Base-by-base conservation (phyloP, 2,329 filamentous ascomycete genomes). In the Hypocreales sp. region DNA sequence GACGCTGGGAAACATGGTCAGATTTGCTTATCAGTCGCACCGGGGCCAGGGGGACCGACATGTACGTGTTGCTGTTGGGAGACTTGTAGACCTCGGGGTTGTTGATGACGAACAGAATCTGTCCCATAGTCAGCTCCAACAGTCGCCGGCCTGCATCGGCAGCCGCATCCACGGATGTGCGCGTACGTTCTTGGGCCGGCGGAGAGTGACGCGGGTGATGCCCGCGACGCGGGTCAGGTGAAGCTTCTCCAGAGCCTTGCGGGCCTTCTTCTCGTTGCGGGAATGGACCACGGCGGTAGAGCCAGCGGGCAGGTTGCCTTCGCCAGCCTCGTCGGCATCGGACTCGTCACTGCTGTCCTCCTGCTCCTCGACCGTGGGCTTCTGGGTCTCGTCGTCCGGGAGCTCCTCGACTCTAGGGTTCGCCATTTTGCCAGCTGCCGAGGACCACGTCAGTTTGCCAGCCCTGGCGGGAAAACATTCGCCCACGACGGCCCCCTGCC, bases 91-190 rank as follows among this genome's bases (percentile, higher is more conserved):
- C 90, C 61, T 98, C 90, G 47, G 90, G 90, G 66, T 86, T 81
- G 78, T 92, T 95, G 69, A 98, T 94, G 53, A 98, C 92, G 61
- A 98, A 98, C 51, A 98, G 81, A 51, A 98, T 92, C 86, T 94
- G 47, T 41, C 19, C 31, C 27, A 29, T 37, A 27, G 31, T 46
- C 38, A 45, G 41, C 31, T 10, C 14, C 17, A 11, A n/a, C n/a
- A n/a, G n/a, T n/a, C n/a, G 14, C 15, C 15, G n/a, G 16, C 13
- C 15, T 12, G 20, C 13, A 14, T 20, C 15, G 7, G n/a, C n/a
- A 24, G 14, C 26, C 15, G 26, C 22, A 27, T 32, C 29, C 32
- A 26, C 27, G 16, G 22, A 20, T 21, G 12, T 22, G 13, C 34
- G 79, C 86, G 70, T 67, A 94, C 87, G 67, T 94, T 94, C 77